Evolutionary conservation across 495 filamentous ascomycete species (phyloP).

Genomic region (Hypomontagnella monticulosa): DNA sequence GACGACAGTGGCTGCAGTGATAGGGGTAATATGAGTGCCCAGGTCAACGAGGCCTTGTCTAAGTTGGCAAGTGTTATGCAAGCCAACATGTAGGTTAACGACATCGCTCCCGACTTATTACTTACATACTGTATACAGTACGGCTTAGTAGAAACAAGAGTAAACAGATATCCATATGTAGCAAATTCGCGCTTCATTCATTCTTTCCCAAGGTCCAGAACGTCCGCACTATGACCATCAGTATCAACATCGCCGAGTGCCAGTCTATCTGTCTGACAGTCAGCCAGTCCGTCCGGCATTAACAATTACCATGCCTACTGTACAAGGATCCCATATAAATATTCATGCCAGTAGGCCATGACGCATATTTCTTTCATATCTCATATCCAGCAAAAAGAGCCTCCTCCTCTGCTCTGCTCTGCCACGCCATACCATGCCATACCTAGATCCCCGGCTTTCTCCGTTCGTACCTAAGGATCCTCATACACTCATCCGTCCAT

Average conservation of each 20-base stretch:
- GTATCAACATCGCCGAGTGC: not conserved
- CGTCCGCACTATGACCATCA: not conserved
- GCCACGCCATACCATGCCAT: not conserved
- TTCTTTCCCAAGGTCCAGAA: slow-evolving; percentile 6
- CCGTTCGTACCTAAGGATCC: no score
- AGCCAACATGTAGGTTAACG: no score
- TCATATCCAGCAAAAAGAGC: slow-evolving; percentile 19
- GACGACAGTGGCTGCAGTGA: no score
- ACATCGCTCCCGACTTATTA: no score
- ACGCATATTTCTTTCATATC: slow-evolving; percentile 24
- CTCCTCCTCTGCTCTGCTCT: not conserved
- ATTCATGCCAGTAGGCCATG: slow-evolving; percentile 8
- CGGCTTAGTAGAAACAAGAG: not conserved
- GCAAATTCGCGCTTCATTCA: slow-evolving; percentile 12
- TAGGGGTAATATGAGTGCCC: no score
- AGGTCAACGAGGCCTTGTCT: no score
- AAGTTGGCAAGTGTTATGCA: no score
- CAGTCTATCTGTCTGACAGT: not conserved
- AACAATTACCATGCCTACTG: slow-evolving; percentile 21
- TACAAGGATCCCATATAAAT: slow-evolving; percentile 33
- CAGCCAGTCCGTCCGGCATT: slow-evolving; percentile 14
- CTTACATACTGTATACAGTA: no score
- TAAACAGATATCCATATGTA: not conserved
- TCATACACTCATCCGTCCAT: no score
- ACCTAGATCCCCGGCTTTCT: no score